Base-by-base conservation (phyloP, 2,329 filamentous ascomycete genomes). In the Botryotinia narcissicola region DNA sequence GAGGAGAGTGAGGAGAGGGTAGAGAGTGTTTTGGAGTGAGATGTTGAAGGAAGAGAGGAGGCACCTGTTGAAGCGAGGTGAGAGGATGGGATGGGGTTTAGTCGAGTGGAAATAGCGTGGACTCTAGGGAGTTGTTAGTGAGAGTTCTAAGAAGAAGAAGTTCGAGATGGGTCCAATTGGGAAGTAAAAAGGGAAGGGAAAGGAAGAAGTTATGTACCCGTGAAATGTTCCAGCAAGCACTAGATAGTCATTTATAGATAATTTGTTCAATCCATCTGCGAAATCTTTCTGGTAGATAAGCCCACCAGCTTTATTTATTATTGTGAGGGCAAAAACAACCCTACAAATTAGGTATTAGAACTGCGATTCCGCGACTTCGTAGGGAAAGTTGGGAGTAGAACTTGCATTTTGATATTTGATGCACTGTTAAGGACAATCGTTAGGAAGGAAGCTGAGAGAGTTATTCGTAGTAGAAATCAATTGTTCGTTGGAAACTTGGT, bases 291-390 rank as follows among this genome's bases (percentile, higher is more conserved):
- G 95, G 87, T 97, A 99, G 83, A 99, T 91, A 71, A 99, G 88
- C 79, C 96, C 96, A 75, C 95, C 96, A 77, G 96, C 95, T 88
- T 99, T 99, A 87, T 98, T 98, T 86, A 99, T 97, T 82, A 99
- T 92, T 82, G 98, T 94, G 81, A 99, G 91, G 74, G 95, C 91
- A 83, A 97, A 96, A 82, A 99, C 92, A 77, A 94, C 93, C 96
- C 95, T 98, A 78, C n/a, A 20, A 40, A 18, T 61, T 22, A 14
- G 14, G 3, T 59, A 48, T 66, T 29, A 42, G 44, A 29, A 22
- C 10, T 12, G 14, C 12, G 16, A 22, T 62, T 69, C 25, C 12
- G 40, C n/a, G 37, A 32, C 35, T 32, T 67, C 1, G n/a, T 20
- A 3, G 25, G 35, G 4, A n/a, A 25, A 20, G 29, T n/a, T 46